phyloP scores from a whole-genome alignment of 2,329 filamentous ascomycete genomes.

The Fusarium gaditjirri region DNA sequence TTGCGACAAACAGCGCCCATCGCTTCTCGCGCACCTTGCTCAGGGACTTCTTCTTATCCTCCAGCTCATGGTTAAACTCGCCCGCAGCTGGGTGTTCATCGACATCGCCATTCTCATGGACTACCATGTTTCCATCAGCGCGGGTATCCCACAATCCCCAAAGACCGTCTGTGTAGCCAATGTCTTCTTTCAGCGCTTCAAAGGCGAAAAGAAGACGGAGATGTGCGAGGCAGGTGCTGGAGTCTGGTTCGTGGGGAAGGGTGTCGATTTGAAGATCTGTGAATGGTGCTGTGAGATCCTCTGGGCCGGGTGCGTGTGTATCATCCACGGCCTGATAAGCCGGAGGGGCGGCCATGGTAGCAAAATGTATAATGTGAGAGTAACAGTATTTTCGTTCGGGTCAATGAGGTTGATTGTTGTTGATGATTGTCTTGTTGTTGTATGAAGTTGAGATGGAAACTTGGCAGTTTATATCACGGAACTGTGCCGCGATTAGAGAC shows the following conservation, averaged over 20 bases:
- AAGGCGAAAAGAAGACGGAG: slow-evolving; percentile 74
- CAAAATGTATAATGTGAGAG: not conserved
- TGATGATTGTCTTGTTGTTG: not conserved
- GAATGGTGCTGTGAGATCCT: slow-evolving; percentile 21
- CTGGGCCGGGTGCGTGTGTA: not conserved
- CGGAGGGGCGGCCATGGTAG: slow-evolving; percentile 24
- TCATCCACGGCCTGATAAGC: slow-evolving; percentile 16
- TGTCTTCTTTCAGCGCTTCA: slow-evolving; percentile 67
- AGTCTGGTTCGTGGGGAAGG: slow-evolving; percentile 18
- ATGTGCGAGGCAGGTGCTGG: slow-evolving; percentile 54
- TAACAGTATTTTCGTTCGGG: not conserved
- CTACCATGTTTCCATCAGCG: slow-evolving; percentile 36
- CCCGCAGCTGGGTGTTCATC: not conserved
- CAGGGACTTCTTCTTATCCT: slow-evolving; percentile 45
- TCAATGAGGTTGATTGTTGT: not conserved
- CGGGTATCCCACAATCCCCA: slow-evolving; percentile 66
- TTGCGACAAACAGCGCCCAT: slow-evolving; percentile 72
- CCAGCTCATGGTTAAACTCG: slow-evolving; percentile 40
- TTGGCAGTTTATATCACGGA: slow-evolving; percentile 13
- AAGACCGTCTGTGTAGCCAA: slow-evolving; percentile 69
- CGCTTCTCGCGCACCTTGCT: slow-evolving; percentile 70
- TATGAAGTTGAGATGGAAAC: not conserved
- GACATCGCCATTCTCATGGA: slow-evolving; percentile 25
- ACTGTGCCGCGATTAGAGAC: not conserved
- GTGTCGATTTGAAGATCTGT: slow-evolving; percentile 24